Evolutionary conservation across 371 early-diverging fungal genomes (phyloP).

Genomic region (Mucor ambiguus): DNA sequence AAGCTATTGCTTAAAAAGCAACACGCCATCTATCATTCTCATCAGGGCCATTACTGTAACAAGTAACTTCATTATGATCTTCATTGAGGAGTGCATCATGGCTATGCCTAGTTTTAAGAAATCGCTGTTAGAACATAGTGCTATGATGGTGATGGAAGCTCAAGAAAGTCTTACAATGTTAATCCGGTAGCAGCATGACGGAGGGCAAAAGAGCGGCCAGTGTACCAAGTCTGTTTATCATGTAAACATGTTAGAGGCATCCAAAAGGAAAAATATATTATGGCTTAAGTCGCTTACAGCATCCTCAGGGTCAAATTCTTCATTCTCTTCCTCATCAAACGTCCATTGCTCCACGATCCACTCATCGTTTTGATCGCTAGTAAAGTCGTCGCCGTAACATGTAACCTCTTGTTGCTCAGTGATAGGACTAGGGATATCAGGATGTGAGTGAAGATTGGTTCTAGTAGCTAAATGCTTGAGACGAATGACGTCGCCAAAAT

Average conservation of each 20-base stretch:
- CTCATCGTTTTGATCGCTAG: constrained; percentile 61
- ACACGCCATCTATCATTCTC: constrained; percentile 65
- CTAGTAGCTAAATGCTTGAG: constrained; percentile 55
- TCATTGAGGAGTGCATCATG: constrained; percentile 46
- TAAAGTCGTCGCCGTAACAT: constrained; percentile 51
- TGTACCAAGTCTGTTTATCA: constrained; percentile 52
- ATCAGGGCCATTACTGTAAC: constrained; percentile 50
- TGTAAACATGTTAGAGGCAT: not conserved
- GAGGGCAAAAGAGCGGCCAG: constrained; percentile 48
- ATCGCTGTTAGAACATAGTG: not conserved
- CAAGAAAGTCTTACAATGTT: constrained; percentile 40
- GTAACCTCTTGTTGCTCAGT: constrained; percentile 67
- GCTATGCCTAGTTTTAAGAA: constrained; percentile 32
- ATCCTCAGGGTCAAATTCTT: constrained; percentile 40
- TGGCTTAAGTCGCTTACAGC: constrained; percentile 18
- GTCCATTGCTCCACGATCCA: constrained; percentile 60
- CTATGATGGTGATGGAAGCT: not conserved
- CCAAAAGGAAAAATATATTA: not conserved
- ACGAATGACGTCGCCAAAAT: constrained; percentile 57
- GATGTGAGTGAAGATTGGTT: constrained; percentile 62
- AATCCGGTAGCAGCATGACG: constrained; percentile 54
- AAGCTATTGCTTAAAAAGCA: constrained; percentile 13
- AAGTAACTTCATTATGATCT: constrained; percentile 55
- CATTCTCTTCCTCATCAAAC: constrained; percentile 30
- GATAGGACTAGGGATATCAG: constrained; percentile 47